These are phyloP conservation scores for Monilinia laxa DNA, from an alignment of 2,329 filamentous ascomycete species.

Conservation along the genomic window DNA sequence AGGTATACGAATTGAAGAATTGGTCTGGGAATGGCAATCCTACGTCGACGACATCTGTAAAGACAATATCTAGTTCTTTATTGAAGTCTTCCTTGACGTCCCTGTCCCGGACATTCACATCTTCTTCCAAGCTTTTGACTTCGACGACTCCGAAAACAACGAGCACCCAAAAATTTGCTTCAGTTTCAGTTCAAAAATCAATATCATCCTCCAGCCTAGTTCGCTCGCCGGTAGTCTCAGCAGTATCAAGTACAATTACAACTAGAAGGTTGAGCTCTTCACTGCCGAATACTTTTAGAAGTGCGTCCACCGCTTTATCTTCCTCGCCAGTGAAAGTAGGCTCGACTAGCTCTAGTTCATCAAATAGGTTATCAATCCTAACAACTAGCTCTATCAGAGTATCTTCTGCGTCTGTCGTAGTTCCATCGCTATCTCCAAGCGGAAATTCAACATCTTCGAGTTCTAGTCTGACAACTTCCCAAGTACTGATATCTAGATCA, in stretches of 20 bases:
- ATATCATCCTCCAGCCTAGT: neutral
- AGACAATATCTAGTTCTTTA: neutral
- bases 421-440: neutral
- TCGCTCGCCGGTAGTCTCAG: neutral
- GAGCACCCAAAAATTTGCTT: neutral
- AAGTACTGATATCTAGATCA: neutral
- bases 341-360: neutral
- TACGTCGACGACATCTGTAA: neutral
- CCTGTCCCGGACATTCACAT: neutral
- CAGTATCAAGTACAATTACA: neutral
- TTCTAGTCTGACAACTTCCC: neutral
- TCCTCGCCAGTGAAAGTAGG: neutral
- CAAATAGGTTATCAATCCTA: neutral
- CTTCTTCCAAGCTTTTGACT: constrained; percentile 1
- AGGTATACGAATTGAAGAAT: constrained; percentile 13
- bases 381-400: neutral
- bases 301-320: neutral
- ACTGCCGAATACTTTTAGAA: neutral
- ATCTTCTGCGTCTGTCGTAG: neutral
- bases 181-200: neutral
- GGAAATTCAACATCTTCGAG: neutral
- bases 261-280: neutral
- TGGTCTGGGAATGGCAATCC: neutral
- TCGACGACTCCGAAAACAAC: neutral
- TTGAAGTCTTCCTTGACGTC: neutral